Evolutionary conservation across 306 rosid genomes (phyloP), one percentile per base, ranked within the genome.

Genomic region (Trifolium fragiferum): DNA sequence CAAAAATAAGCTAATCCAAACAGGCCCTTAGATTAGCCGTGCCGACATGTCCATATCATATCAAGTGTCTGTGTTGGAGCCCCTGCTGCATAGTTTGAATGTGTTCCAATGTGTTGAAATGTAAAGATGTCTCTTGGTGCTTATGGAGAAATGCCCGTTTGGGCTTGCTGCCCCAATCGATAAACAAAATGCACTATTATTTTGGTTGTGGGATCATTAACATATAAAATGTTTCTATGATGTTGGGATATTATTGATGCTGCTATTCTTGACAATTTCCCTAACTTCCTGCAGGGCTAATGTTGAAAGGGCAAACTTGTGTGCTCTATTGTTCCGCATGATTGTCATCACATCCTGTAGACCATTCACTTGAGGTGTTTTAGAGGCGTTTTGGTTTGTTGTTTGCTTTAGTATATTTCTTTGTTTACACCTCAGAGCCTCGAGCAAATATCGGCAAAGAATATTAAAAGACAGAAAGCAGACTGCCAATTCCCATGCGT

Each of bases 281-380:
- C 23, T 62, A 62, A 8, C 68, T 62, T 62, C 23, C 32, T 62
- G 68, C 68, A 62, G 68, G 46, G 46, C 23, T n/a, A 44, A 62
- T 62, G 12, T n/a, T 33, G 23, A 10, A 8, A 11, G 13, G 46
- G 40, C 15, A 35, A 57, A 7, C n/a, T n/a, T 18, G 3, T 62
- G 16, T 62, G 46, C 13, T 62, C 62, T 35, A 33, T 35, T 61
- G 67, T 61, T 15, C 25, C 8, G 67, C 67, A 33, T 62, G 67
- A 61, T 61, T 30, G 44, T 61, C 43, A 9, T 8, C 44, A 61
- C 67, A 61, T 61, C 67, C 14, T 32, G 43, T 7, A 33, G 67
- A 33, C 67, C 44, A 4, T 61, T 61, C 44, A 61, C 33, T 61
- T 33, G 44, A 33, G 8, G 43, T n/a, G 12, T 61, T 61, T 33